Conservation (phyloP, 257 asterid species). For the Petunia axillaris region DNA sequence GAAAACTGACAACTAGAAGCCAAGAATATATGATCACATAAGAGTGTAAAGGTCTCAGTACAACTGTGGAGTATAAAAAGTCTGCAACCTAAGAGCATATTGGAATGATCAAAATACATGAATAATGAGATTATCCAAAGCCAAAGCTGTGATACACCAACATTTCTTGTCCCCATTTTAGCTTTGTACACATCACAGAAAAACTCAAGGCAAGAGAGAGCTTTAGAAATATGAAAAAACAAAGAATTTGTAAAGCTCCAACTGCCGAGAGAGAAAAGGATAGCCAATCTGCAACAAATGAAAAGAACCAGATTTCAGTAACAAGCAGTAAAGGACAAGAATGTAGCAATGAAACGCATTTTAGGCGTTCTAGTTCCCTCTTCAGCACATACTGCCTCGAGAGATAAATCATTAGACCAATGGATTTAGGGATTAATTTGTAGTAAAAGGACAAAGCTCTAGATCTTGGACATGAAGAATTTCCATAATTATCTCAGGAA, state of each 20-base stretch:
- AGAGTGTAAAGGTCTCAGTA: no score
- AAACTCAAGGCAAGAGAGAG: background rate
- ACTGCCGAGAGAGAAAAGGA: background rate
- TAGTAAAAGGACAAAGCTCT: background rate
- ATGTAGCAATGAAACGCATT: background rate
- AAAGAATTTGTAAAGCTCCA: background rate
- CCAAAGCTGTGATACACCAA: slow-evolving; percentile 7
- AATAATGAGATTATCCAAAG: slow-evolving; percentile 14
- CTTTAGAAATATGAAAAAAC: background rate
- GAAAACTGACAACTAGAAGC: no score
- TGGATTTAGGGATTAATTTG: background rate
- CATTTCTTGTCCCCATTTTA: background rate
- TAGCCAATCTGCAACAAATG: slow-evolving; percentile 1
- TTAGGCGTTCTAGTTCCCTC: background rate
- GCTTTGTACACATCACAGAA: background rate
- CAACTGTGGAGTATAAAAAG: background rate
- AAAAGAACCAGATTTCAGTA: background rate
- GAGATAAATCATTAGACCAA: background rate
- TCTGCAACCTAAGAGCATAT: background rate
- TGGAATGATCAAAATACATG: background rate
- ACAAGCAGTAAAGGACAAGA: background rate
- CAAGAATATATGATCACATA: no score
- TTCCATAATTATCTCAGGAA: background rate
- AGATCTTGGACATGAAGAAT: background rate
- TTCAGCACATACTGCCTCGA: no score